A percentile compares a stretch with the other conserved stretches of the same genome.
Evolutionary conservation across 1,284 basidiomycete genomes (phyloP).

Genomic region (Microbotryomycetes sp.): DNA sequence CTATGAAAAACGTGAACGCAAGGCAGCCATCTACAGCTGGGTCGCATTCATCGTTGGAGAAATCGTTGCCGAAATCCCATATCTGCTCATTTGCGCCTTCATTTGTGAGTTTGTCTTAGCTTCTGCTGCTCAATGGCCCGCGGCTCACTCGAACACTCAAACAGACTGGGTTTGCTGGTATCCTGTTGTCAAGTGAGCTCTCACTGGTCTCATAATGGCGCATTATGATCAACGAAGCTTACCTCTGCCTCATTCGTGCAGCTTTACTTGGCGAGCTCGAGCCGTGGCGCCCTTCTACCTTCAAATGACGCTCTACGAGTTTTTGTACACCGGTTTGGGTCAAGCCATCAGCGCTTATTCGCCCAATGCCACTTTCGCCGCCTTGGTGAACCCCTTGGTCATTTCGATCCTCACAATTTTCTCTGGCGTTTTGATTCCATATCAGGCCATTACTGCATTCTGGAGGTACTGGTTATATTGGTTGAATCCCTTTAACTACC

Average conservation of each 20-base stretch:
- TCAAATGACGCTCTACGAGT: conserved; percentile 43
- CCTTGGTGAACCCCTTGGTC: background rate
- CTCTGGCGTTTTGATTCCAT: conserved; percentile 32
- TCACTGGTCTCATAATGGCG: no score
- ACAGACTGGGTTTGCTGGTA: conserved; percentile 38
- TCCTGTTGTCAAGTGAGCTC: conserved; percentile 37
- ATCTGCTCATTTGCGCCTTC: conserved; percentile 40
- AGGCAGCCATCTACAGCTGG: conserved; percentile 41
- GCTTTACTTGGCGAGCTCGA: conserved; percentile 35
- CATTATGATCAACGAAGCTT: no score
- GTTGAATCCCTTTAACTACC: conserved; percentile 39
- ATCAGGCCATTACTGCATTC: conserved; percentile 32
- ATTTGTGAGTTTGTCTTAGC: conserved; percentile 26
- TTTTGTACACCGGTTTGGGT: conserved; percentile 43
- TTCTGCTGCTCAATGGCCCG: no score
- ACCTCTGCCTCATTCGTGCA: no score
- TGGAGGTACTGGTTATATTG: conserved; percentile 35
- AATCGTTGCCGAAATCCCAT: conserved; percentile 43
- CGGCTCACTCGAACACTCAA: no score
- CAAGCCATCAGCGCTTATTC: conserved; percentile 30
- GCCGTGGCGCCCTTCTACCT: conserved; percentile 42
- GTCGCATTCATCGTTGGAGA: conserved; percentile 25
- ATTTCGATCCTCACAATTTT: conserved; percentile 25
- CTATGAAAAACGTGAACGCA: conserved; percentile 44
- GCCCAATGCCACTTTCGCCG: conserved; percentile 16